Evolutionary conservation across 176 grass and related monocot genomes (phyloP).

Genomic region (Aegilops speltoides): DNA sequence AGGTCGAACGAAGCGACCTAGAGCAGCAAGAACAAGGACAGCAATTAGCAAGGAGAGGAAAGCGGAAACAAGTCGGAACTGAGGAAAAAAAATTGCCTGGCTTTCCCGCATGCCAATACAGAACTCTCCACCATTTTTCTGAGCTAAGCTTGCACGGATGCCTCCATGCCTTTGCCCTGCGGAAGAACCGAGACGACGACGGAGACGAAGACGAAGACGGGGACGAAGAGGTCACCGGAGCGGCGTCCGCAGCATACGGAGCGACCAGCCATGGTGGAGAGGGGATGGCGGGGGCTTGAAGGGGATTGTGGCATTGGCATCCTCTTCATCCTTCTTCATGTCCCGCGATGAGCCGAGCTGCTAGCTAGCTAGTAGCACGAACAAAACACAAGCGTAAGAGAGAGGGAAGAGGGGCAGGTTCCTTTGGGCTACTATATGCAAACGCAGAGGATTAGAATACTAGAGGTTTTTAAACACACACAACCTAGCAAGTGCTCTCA

Average conservation of each 20-base stretch:
- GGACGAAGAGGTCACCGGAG: slow-evolving; percentile 35
- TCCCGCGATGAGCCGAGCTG: background rate
- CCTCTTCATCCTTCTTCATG: slow-evolving; percentile 44
- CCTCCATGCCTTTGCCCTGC: slow-evolving; percentile 35
- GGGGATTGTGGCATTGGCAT: slow-evolving; percentile 29
- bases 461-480: slow-evolving; percentile 46
- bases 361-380: slow-evolving; percentile 18
- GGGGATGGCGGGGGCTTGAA: slow-evolving; percentile 16
- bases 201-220: background rate
- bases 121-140: slow-evolving; percentile 42
- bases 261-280: background rate
- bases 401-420: slow-evolving; percentile 19
- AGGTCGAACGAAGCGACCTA: slow-evolving; percentile 20
- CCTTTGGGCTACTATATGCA: slow-evolving; percentile 36
- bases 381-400: slow-evolving; percentile 17
- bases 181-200: slow-evolving; percentile 35
- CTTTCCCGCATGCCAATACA: slow-evolving; percentile 62
- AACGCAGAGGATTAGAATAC: slow-evolving; percentile 36
- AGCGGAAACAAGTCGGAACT: slow-evolving; percentile 41
- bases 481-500: slow-evolving; percentile 18
- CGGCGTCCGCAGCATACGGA: background rate
- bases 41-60: slow-evolving; percentile 28
- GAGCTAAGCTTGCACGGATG: slow-evolving; percentile 28
- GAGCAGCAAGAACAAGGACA: slow-evolving; percentile 21
- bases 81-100: slow-evolving; percentile 65